Percentiles rank a stretch among this genome's conserved stretches.
These are phyloP conservation scores for Botrytis aclada DNA, from an alignment of 2,329 filamentous ascomycete genomes.

Conservation along the genomic window DNA sequence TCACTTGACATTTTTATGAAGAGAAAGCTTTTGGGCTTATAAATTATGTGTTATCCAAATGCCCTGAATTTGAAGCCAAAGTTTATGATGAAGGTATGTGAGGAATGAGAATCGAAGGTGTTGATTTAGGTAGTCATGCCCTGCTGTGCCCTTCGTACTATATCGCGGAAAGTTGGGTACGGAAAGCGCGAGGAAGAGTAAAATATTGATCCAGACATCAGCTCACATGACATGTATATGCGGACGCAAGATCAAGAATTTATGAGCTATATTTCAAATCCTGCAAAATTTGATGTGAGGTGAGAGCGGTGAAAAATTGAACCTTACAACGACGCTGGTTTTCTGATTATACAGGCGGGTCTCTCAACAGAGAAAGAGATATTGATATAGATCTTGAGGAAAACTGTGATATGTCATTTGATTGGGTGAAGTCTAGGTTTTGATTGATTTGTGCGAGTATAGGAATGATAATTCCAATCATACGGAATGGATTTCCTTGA, in stretches of 20 bases:
- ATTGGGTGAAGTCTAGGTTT: too few species aligned
- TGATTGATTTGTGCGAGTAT: neutral
- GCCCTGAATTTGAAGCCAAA: neutral
- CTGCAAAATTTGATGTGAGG: neutral
- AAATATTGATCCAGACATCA: neutral
- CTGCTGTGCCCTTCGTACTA: neutral
- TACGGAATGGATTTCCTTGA: too few species aligned
- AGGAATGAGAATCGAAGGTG: too few species aligned
- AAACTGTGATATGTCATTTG: too few species aligned
- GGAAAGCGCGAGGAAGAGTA: too few species aligned
- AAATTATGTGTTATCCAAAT: neutral
- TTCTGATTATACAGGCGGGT: fast-evolving
- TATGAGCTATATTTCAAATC: neutral
- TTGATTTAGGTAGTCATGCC: neutral
- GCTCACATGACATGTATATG: neutral
- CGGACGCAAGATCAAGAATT: neutral
- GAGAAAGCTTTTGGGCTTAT: neutral
- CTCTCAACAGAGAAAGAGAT: neutral
- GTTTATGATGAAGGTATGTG: too few species aligned
- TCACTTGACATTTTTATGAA: neutral
- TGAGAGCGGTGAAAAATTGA: neutral
- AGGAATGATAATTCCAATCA: neutral
- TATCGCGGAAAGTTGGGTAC: too few species aligned
- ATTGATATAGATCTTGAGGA: neutral
- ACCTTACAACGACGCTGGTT: neutral